phyloP scores from a whole-genome alignment of 495 filamentous ascomycete species.

The Astrothelium subdiscretum region DNA sequence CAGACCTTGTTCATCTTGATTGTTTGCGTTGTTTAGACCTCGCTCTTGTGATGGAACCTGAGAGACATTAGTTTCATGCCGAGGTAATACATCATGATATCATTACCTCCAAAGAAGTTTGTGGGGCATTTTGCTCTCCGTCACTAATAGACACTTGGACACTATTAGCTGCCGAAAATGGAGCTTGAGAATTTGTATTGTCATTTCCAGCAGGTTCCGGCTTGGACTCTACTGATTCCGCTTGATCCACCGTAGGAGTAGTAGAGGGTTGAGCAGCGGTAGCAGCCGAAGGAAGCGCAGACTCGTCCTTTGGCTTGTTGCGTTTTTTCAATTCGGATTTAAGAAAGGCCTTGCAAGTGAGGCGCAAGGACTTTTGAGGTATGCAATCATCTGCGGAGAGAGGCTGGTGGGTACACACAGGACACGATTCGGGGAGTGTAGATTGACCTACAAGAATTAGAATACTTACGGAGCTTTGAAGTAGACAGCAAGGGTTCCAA shows the following conservation, averaged over 20 bases:
- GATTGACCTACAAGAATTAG: slow-evolving; percentile 49
- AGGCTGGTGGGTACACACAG: slow-evolving; percentile 84
- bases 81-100: not conserved
- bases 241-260: slow-evolving; percentile 12
- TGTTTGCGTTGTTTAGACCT: not conserved
- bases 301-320: slow-evolving; percentile 40
- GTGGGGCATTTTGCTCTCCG: not conserved
- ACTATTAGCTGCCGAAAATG: not conserved
- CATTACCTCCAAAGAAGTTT: not conserved
- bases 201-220: slow-evolving; percentile 15
- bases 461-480: not conserved
- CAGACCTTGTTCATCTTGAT: not conserved
- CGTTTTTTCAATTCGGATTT: slow-evolving; percentile 80
- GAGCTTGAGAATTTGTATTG: not conserved
- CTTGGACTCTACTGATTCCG: slow-evolving; percentile 1
- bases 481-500: not conserved
- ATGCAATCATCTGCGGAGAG: slow-evolving; percentile 77
- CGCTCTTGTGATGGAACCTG: not conserved
- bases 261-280: slow-evolving; percentile 22
- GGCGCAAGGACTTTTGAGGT: slow-evolving; percentile 75
- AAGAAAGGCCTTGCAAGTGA: slow-evolving; percentile 80
- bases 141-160: not conserved
- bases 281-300: slow-evolving; percentile 25
- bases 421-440: slow-evolving; percentile 67
- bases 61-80: not conserved